Percentiles rank a stretch among this genome's conserved stretches.
Conservation (phyloP, 371 early-diverging fungal species). For the Batrachochytrium dendrobatidis region DNA sequence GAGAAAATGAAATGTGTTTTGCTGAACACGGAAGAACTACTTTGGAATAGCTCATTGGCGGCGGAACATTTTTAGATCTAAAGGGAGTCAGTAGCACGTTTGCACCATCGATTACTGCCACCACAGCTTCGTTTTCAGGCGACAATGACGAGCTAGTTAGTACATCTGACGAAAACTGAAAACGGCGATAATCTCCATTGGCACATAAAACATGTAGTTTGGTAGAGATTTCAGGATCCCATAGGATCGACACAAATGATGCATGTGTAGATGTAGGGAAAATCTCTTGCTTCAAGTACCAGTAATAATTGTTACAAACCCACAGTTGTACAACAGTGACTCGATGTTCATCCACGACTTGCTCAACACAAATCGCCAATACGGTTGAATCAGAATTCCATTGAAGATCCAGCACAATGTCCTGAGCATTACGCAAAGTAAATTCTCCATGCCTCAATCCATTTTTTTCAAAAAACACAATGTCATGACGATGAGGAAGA, state of each 20-base stretch:
- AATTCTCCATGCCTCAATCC: conserved; percentile 94
- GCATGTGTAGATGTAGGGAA: conserved; percentile 26
- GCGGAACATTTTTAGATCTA: conserved; percentile 79
- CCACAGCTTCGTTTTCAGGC: conserved; percentile 53
- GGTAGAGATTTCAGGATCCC: conserved; percentile 60
- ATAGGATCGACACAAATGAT: conserved; percentile 42
- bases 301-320: conserved; percentile 89
- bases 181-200: conserved; percentile 49
- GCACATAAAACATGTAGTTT: neutral
- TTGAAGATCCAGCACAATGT: conserved; percentile 45
- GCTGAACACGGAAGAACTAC: conserved; percentile 39
- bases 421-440: conserved; percentile 44
- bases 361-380: conserved; percentile 61
- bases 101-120: conserved; percentile 73
- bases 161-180: conserved; percentile 50
- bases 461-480: conserved; percentile 91
- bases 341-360: too few relatives aligned
- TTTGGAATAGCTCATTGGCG: conserved; percentile 71
- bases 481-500: conserved; percentile 73
- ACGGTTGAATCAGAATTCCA: conserved; percentile 89
- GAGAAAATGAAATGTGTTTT: conserved; percentile 58
- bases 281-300: conserved; percentile 86
- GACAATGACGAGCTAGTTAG: conserved; percentile 47
- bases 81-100: conserved; percentile 78
- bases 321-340: conserved; percentile 68